Conservation (phyloP, 1,284 basidiomycete genomes). For the Puccinia horiana region DNA sequence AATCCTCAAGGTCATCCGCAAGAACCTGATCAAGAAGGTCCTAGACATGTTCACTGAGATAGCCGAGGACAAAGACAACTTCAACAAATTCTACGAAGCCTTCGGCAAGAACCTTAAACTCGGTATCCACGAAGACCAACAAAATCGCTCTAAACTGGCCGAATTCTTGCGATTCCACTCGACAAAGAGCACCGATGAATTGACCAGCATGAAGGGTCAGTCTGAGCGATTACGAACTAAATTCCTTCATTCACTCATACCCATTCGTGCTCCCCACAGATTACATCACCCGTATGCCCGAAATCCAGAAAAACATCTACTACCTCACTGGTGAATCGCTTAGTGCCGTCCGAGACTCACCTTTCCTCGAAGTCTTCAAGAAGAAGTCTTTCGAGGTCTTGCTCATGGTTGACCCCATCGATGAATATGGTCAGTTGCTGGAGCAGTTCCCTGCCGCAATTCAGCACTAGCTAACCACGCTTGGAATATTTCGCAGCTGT, state of each 20-base stretch:
- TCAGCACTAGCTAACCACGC: no score
- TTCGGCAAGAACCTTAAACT: conserved; percentile 95
- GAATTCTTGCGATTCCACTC: conserved; percentile 99
- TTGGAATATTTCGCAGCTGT: conserved; percentile 65
- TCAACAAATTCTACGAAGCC: conserved; percentile 87
- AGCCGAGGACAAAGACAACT: conserved; percentile 99
- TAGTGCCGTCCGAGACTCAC: conserved; percentile 84
- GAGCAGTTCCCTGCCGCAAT: no score
- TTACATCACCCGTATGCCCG: conserved; percentile 99
- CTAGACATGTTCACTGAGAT: conserved; percentile 94
- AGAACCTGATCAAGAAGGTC: conserved; percentile 89
- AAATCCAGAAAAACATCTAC: conserved; percentile 98
- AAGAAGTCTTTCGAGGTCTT: conserved; percentile 99
- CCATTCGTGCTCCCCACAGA: conserved; percentile 64
- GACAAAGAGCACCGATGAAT: conserved; percentile 90
- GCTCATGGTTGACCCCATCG: conserved; percentile 95
- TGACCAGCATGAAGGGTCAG: conserved; percentile 87
- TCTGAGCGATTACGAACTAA: conserved; percentile 32
- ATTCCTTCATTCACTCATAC: neutral
- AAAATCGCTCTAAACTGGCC: conserved; percentile 98
- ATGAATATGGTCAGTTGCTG: conserved; percentile 62
- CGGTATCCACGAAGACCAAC: conserved; percentile 97
- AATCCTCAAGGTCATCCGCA: conserved; percentile 97
- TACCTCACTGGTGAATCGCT: conserved; percentile 94
- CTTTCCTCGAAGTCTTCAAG: conserved; percentile 99